Percentiles rank a stretch among this genome's conserved stretches.
These are phyloP conservation scores for Acanthamoeba pearcei DNA, from an alignment of 208 protist species.

Conservation along the genomic window DNA sequence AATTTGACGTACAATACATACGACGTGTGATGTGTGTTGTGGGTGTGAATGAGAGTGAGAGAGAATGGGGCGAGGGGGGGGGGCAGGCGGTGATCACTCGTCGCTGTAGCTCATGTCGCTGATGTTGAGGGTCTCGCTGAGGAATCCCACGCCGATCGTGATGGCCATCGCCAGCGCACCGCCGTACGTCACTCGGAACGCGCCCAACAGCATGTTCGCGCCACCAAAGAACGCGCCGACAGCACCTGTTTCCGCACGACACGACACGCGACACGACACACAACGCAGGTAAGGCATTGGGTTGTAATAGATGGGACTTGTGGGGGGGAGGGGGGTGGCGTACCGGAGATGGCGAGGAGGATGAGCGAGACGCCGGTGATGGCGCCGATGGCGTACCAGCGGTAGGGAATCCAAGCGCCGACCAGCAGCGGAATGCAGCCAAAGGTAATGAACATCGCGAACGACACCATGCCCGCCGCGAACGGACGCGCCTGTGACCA, in stretches of 20 bases:
- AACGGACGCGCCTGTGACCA: slow-evolving; percentile 22
- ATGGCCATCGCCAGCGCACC: slow-evolving; percentile 68
- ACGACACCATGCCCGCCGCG: slow-evolving; percentile 30
- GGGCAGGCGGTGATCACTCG: background rate
- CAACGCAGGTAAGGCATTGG: background rate
- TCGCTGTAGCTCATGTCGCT: slow-evolving; percentile 3
- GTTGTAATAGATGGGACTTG: background rate
- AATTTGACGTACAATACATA: background rate
- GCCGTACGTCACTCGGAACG: slow-evolving; percentile 47
- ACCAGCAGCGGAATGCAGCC: slow-evolving; percentile 45
- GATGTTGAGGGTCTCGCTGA: slow-evolving; percentile 43
- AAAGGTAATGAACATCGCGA: slow-evolving; percentile 55
- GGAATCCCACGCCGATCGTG: slow-evolving; percentile 60
- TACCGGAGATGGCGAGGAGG: slow-evolving; percentile 50
- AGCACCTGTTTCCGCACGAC: background rate
- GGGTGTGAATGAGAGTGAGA: background rate
- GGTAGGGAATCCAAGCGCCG: slow-evolving; percentile 26
- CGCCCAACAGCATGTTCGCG: background rate
- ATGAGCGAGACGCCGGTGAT: slow-evolving; percentile 62
- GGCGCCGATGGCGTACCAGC: slow-evolving; percentile 7
- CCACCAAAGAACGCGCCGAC: slow-evolving; percentile 24
- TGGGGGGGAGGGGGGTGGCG: background rate
- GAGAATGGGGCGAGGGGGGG: too few species aligned
- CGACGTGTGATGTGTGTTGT: too few species aligned
- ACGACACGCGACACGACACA: background rate